Base-by-base conservation (phyloP, 1,139 yeast species). In the Casaregolazyma lundiana region DNA sequence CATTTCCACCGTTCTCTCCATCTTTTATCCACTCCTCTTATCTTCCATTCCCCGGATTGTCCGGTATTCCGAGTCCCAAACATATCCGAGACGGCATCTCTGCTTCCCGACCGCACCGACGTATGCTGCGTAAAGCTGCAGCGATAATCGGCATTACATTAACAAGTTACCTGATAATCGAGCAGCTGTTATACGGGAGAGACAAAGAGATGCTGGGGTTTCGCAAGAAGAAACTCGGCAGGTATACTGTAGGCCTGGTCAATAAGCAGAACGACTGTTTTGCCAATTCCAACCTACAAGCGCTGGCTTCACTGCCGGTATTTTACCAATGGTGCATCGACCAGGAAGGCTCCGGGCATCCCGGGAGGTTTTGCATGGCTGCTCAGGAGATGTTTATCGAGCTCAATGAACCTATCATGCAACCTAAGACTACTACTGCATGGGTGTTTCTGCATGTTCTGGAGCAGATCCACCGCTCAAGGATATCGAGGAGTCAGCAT, bases 281-380 rank as follows among this genome's bases (percentile, higher is more conserved):
- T 67, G 96, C 96, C 51, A 90, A 92, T 60, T 79, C 95, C n/a
- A 82, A 90, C 1, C 62, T 92, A 18, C 97, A 90, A 63, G 94
- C 96, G 0, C 75, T 90, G 51, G 80, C 88, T 13, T 70, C 95
- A 0, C 65, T 86, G 24, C 83, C 89, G 0, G 73, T 74, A 0
- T 64, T 89, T 44, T 79, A 81, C 26, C 72, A 68, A 13, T 89
- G 87, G 58, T 68, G 89, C 51, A 46, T 78, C 17, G 35, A 37
- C 15, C 38, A 17, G 21, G 46, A 37, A 16, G 21, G 37, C 2
- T 13, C 21, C n/a, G 35, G 37, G 8, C 34, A 18, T 9, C 38
- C 19, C 15, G 47, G 48, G 16, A 41, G 49, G 22, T 45, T 60
- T 35, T 43, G 62, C 13, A 41, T 44, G 32, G 82, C 87, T 0